A percentile compares a stretch with the other conserved stretches of the same genome.
Evolutionary conservation across 2,329 filamentous ascomycete genomes (phyloP).

Genomic region (Diaporthe sp.): DNA sequence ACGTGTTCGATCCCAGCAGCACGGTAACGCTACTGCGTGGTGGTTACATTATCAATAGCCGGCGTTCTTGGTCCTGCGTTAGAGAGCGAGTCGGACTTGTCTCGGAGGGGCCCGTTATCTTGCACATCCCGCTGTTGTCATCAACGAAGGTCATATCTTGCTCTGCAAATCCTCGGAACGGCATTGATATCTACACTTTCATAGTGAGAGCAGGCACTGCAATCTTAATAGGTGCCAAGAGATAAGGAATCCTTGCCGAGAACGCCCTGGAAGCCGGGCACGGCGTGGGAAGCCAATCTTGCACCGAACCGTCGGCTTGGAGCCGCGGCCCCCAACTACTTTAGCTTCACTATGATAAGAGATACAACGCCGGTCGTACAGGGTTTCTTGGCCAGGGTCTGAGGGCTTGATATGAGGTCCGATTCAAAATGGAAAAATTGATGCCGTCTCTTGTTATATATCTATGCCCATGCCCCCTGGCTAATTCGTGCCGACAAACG

Average conservation of each 20-base stretch:
- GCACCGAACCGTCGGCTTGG: neutral
- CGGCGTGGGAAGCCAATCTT: neutral
- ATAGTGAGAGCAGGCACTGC: neutral
- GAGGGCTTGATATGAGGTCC: slow-evolving; percentile 1
- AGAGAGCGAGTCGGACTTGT: neutral
- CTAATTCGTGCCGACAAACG: neutral
- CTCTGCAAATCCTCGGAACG: neutral
- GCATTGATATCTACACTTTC: slow-evolving; percentile 9
- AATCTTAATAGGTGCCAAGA: slow-evolving; percentile 34
- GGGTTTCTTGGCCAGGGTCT: slow-evolving; percentile 21
- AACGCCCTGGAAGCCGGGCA: neutral
- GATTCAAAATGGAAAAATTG: neutral
- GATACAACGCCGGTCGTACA: slow-evolving; percentile 26
- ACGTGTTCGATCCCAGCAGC: slow-evolving; percentile 10
- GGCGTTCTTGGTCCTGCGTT: slow-evolving; percentile 20
- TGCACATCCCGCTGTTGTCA: neutral
- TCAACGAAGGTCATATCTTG: slow-evolving; percentile 16
- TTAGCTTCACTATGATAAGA: slow-evolving; percentile 34
- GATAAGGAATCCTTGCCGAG: slow-evolving; percentile 28
- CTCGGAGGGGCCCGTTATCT: slow-evolving; percentile 27
- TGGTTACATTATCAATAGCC: slow-evolving; percentile 17
- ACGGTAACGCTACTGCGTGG: slow-evolving; percentile 3
- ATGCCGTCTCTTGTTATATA: neutral
- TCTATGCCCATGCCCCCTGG: neutral
- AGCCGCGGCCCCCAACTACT: neutral